Evolutionary conservation across 23 red algal genomes (phyloP).

Genomic region (Chondrus crispus): DNA sequence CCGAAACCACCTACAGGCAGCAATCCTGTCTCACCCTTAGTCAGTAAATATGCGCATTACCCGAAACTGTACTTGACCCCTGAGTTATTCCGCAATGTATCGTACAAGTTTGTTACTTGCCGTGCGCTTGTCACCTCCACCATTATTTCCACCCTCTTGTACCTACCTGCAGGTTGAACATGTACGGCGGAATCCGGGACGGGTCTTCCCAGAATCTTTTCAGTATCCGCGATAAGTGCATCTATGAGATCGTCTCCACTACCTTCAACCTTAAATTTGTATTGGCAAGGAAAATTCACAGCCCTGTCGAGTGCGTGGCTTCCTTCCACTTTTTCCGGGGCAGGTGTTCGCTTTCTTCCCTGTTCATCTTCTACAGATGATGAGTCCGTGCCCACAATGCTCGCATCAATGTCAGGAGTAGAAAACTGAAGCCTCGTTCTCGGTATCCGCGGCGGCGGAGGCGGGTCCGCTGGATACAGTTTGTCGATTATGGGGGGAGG

Average conservation of each 20-base stretch:
- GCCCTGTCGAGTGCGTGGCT: slow-evolving; percentile 35
- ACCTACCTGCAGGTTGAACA: slow-evolving; percentile 46
- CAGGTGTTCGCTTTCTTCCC: background rate
- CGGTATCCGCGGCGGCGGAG: background rate
- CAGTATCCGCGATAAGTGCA: slow-evolving; percentile 7
- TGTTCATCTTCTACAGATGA: background rate
- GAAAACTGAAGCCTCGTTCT: background rate
- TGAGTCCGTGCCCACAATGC: background rate
- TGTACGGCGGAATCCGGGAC: background rate
- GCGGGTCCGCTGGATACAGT: slow-evolving; percentile 34
- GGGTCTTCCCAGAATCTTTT: slow-evolving; percentile 8
- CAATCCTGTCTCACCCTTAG: background rate
- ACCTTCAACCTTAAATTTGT: slow-evolving; percentile 66
- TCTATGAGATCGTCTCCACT: slow-evolving; percentile 23
- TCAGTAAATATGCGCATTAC: background rate
- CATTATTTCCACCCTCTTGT: slow-evolving; percentile 33
- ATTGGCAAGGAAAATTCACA: slow-evolving; percentile 51
- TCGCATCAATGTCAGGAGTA: background rate
- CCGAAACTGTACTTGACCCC: slow-evolving; percentile 59
- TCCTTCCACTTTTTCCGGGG: background rate
- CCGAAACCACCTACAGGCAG: too few relatives aligned
- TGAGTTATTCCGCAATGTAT: slow-evolving; percentile 36
- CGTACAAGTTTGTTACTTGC: slow-evolving; percentile 60
- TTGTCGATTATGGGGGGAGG: slow-evolving; percentile 35
- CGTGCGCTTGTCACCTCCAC: slow-evolving; percentile 31